These are phyloP conservation scores for Penicillium chermesinum DNA, from an alignment of 495 filamentous ascomycete species.

Conservation along the genomic window DNA sequence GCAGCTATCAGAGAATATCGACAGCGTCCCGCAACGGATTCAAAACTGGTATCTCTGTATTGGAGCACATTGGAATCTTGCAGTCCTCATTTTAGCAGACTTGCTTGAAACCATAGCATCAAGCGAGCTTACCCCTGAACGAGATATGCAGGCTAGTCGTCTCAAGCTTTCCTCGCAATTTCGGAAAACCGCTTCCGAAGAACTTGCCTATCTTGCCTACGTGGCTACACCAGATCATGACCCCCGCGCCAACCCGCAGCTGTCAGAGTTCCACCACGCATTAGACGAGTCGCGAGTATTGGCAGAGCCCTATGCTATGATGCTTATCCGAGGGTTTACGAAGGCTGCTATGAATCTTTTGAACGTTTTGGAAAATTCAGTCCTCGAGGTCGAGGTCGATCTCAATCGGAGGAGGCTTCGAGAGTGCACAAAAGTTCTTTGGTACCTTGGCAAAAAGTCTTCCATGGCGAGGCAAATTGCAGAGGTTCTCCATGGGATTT, in stretches of 20 bases:
- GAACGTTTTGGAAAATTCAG: slow-evolving; percentile 8
- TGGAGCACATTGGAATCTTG: slow-evolving; percentile 36
- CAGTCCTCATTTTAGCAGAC: neutral
- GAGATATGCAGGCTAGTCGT: too few relatives aligned
- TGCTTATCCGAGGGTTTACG: slow-evolving; percentile 41
- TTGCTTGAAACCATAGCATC: neutral
- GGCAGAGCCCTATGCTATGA: slow-evolving; percentile 43
- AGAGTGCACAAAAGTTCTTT: slow-evolving; percentile 35
- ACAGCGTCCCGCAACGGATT: slow-evolving; percentile 33
- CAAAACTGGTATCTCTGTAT: slow-evolving; percentile 46
- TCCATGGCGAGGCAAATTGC: slow-evolving; percentile 30
- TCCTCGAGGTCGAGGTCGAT: slow-evolving; percentile 1
- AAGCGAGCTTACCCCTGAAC: slow-evolving; percentile 19
- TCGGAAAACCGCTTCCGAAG: slow-evolving; percentile 13
- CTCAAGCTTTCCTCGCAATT: slow-evolving; percentile 17
- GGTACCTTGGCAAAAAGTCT: slow-evolving; percentile 39
- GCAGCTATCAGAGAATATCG: slow-evolving; percentile 37
- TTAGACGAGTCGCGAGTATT: slow-evolving; percentile 13
- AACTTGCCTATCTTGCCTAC: slow-evolving; percentile 16
- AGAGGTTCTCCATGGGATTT: neutral
- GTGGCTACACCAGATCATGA: slow-evolving; percentile 26
- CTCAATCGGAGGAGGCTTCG: slow-evolving; percentile 15
- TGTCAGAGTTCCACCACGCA: neutral
- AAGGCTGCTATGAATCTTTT: slow-evolving; percentile 34
- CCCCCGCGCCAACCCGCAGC: neutral